Base-by-base conservation (phyloP, 2,329 filamentous ascomycete genomes). In the Dichotomopilus funicola region DNA sequence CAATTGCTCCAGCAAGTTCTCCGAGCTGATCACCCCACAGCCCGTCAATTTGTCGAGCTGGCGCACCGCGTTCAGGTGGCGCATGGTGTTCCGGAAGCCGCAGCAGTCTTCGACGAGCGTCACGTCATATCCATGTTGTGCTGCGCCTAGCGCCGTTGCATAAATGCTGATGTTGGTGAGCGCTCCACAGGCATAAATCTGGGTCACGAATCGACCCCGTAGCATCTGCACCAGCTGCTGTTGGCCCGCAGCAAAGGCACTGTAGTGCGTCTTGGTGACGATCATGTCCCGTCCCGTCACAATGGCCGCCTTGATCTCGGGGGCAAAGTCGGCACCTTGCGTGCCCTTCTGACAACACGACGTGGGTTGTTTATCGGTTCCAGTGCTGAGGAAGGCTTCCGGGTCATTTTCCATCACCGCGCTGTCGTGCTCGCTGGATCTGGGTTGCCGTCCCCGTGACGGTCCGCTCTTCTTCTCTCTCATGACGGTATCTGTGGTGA, bases 111-210 rank as follows among this genome's bases (percentile, higher is more conserved):
- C 86, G 41, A 97, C 75, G 10, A 97, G 75, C 5, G 88, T 94
- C 65, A 96, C 89, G n/a, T 83, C 78, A 65, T 95, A 85, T 4
- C 91, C 94, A 69, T 96, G 88, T 19, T 87, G 82, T 1, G 89
- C 91, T 9, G 92, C 94, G 66, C 96, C 94, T 60, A 95, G 78
- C 3, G 91, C 91, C 1, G 92, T 96, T 6, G 94, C 92, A 67
- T 94, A 91, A 47, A 97, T 85, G 36, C 91, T 91, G 38, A 95
- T 76, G 65, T 97, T 96, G 44, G 87, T 89, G 49, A 95, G 79
- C 45, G 88, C 87, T 27, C 94, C 94, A 65, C 89, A 95, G 31
- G 97, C 81, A 70, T 88, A 96, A 10, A 99, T 75, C 65, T 96
- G 88, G 2, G 91, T 96, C 56, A 95, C 83, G 62, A 96, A 85